Evolutionary conservation across 2,329 filamentous ascomycete genomes (phyloP).

Genomic region (Sporothrix inflata): DNA sequence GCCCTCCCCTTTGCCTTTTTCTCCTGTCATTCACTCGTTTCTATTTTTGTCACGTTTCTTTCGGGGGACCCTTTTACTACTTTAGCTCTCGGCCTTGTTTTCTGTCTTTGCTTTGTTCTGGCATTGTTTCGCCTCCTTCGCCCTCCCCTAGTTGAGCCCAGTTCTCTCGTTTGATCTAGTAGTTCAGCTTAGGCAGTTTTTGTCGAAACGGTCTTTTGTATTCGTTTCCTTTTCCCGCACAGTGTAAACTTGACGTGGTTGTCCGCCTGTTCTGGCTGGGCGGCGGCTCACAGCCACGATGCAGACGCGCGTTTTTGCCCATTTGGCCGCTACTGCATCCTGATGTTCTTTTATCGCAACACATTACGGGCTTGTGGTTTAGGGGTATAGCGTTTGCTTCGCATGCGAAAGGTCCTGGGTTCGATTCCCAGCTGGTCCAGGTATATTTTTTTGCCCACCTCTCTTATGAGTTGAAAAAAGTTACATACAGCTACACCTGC

Average conservation of each 20-base stretch:
- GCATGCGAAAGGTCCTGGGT: constrained; percentile 19
- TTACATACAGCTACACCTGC: not conserved
- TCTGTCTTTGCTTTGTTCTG: not conserved
- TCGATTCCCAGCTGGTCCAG: constrained; percentile 11
- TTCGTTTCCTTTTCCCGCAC: not conserved
- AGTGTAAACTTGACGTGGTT: not conserved
- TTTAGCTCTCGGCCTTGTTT: not conserved
- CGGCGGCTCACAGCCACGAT: not conserved
- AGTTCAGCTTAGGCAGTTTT: not conserved
- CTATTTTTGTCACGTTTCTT: constrained; percentile 12
- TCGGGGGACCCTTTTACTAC: not conserved
- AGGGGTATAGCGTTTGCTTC: constrained; percentile 14
- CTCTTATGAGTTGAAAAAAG: not conserved
- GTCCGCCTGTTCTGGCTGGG: not conserved
- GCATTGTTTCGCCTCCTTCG: not conserved
- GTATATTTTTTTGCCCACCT: not conserved
- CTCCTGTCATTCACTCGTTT: not conserved
- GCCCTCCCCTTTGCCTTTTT: not conserved
- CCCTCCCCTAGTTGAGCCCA: not conserved
- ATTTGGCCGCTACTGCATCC: no score
- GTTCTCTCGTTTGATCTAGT: not conserved
- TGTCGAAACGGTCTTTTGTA: not conserved
- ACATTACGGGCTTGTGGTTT: not conserved
- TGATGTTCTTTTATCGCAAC: not conserved
- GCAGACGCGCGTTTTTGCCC: no score